These are phyloP conservation scores for Rhodotorula mucilaginosa DNA, from an alignment of 1,284 basidiomycete species.

Conservation along the genomic window DNA sequence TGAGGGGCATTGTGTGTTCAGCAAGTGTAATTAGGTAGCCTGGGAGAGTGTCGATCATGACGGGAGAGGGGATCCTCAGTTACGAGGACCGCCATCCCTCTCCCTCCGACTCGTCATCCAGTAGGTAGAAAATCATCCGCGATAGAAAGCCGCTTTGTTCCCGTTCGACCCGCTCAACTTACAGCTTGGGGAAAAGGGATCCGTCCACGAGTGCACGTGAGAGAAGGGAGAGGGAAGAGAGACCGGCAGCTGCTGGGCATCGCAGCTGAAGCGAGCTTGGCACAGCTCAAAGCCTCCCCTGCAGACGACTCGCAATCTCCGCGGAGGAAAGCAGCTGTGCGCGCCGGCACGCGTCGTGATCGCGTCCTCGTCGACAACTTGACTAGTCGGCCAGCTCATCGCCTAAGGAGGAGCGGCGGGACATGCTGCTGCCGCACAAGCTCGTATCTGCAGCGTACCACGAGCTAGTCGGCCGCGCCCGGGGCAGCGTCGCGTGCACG, in stretches of 20 bases:
- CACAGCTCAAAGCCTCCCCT: neutral
- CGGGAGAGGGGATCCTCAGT: constrained; percentile 14
- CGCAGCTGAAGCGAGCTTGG: neutral
- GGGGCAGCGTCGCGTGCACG: constrained; percentile 25
- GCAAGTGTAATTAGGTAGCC: constrained; percentile 29
- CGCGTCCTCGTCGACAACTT: neutral
- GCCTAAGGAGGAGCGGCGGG: neutral
- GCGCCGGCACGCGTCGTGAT: neutral
- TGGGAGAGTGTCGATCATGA: constrained; percentile 22
- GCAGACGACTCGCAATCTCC: neutral
- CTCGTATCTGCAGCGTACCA: constrained; percentile 30
- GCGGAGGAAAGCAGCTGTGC: neutral
- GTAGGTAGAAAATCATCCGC: constrained; percentile 19
- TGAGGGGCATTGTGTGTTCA: neutral
- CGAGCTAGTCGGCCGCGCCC: constrained; percentile 31
- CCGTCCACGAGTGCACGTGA: neutral
- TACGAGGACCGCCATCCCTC: constrained; percentile 27
- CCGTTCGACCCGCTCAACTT: neutral
- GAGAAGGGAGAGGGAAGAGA: neutral
- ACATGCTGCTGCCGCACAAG: constrained; percentile 20
- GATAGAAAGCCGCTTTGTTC: no score
- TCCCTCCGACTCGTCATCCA: constrained; percentile 38
- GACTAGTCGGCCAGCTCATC: neutral
- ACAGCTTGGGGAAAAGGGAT: neutral
- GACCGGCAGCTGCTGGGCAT: neutral